Evolutionary conservation across 1,139 yeast genomes (phyloP), one percentile per base, ranked within the genome.

Genomic region (Yamadazyma triangularis): DNA sequence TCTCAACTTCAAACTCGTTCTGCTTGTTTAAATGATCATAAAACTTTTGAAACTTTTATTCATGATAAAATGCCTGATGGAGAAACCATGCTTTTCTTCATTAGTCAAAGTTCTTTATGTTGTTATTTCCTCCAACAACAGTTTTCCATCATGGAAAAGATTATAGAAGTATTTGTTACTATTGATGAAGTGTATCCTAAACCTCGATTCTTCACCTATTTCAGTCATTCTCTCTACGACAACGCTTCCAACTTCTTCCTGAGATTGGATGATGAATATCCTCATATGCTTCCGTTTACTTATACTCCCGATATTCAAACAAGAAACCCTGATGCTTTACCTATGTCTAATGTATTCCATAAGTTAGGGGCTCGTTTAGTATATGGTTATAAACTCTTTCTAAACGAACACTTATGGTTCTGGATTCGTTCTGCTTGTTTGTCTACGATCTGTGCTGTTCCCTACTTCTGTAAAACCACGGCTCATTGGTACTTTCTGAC

Each of bases 281-380:
- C 43, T 3, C 25, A 16, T 41, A n/a, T 38, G 32, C 26, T 24
- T 13, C 8, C 28, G 45, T 20, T 24, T 10, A 13, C 6, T n/a
- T 9, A n/a, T 11, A 7, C 23, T 4, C 15, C 16, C 10, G 8
- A 25, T 6, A 27, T 45, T 8, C 41, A 39, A 25, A 27, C 26
- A 20, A 39, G 63, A 23, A 48, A 63, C 34, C 65, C 70, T 1
- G 67, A 60, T 39, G 45, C 60, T 4, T 37, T 48, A 14, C 50
- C 59, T 4, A 64, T 66, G 4, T 36, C 51, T 1, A 50, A 42
- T 18, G 10, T 35, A 1, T 39, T 47, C 18, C 63, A 58, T 32
- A 22, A 39, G 7, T 4, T 48, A 12, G 63, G 62, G 3, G 32
- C 34, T 9, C 37, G 43, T 15, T 15, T 51, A 4, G 30, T 44